Base-by-base conservation (phyloP, 805 yeast species). In the Wickerhamiella brachini region DNA sequence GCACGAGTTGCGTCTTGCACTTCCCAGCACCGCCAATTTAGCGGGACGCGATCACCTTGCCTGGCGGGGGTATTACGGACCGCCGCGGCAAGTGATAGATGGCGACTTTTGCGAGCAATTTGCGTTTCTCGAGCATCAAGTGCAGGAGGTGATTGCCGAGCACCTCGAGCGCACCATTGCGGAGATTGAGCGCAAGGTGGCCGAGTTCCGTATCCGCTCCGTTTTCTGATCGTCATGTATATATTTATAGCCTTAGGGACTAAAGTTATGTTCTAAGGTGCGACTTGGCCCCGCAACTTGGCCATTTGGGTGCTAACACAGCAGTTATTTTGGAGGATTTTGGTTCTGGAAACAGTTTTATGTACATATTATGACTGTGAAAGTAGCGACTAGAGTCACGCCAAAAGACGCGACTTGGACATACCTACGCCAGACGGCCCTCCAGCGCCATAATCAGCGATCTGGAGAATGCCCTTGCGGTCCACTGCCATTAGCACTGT, bases 391-490 rank as follows among this genome's bases (percentile, higher is more conserved):
- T 4, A 12, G 12, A 7, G 20, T 49, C 41, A 57, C 13, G 52
- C 45, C 42, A 65, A 51, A 2, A 62, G 51, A 18, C 67, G 59
- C 39, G 67, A 58, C 41, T 61, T 63, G 37, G 64, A 63, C 24
- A 65, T 57, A 1, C 68, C 68, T 7, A 65, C 62, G 23, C 57
- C 64, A 55, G 79, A 81, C 12, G 93, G 93, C 21, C 81, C 66
- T 1, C 94, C 95, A 49, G 87, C 89, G 13, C 93, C 84, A 67
- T 88, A 89, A 66, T 89, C 97, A 57, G 84, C 85, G 31, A 88
- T 77, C 55, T 81, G 80, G 45, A 88, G 68, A 0, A 78, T 65
- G 0, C 97, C 97, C 59, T 84, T 85, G 42, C 96, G 70, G 65
- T 89, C 97, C 15, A 87, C 74, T 3, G 79, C 74, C 57, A 78